Percentiles rank a stretch among this genome's conserved stretches.
phyloP scores from a whole-genome alignment of 176 grass and related monocot species.

The Carex scoparia region DNA sequence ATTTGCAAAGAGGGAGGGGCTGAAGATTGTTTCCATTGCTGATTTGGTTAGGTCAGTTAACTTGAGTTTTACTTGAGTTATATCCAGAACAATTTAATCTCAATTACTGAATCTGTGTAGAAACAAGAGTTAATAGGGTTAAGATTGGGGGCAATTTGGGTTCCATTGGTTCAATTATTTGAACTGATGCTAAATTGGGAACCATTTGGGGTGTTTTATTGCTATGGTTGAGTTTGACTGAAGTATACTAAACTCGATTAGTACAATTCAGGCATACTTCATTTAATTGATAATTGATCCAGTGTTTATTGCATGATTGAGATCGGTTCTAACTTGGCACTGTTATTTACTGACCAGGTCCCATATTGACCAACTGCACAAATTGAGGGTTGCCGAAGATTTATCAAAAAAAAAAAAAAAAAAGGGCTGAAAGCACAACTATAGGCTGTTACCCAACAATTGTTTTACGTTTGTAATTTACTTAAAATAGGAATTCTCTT shows the following conservation, averaged over 20 bases:
- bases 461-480: neutral
- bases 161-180: neutral
- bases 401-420: neutral
- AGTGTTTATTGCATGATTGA: neutral
- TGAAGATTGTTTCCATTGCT: slow-evolving; percentile 92
- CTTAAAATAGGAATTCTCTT: neutral
- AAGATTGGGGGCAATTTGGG: neutral
- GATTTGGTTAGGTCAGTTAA: slow-evolving; percentile 67
- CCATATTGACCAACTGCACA: neutral
- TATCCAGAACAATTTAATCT: neutral
- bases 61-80: neutral
- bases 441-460: neutral
- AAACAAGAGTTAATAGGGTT: neutral
- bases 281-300: neutral
- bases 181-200: neutral
- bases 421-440: neutral
- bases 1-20: slow-evolving; percentile 79
- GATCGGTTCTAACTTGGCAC: no score
- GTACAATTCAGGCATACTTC: neutral
- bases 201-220: neutral
- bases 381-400: neutral
- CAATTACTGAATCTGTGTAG: neutral
- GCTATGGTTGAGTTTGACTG: neutral
- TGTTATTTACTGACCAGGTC: neutral
- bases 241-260: neutral